Evolutionary conservation across 345 rosid genomes (phyloP), one percentile per base, ranked within the genome.

Genomic region (Clausena lansium): DNA sequence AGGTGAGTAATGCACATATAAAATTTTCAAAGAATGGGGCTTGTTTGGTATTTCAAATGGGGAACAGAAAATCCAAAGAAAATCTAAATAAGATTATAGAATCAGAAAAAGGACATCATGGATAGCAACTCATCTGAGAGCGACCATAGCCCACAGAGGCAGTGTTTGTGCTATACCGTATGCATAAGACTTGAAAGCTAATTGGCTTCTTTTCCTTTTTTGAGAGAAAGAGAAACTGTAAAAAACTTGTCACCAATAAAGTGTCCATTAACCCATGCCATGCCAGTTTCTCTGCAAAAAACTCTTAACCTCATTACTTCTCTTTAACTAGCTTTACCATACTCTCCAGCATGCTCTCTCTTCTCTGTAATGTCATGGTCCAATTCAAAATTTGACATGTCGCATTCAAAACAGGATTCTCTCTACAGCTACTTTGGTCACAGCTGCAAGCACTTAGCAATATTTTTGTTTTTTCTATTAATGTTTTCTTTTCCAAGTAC

Each of bases 101-200:
- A 79, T 76, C 86, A 84, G 76, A 60, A 61, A 83, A 81, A 80
- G 82, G 76, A 70, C 66, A 59, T 61, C 45, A 50, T 55, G 65
- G 88, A 81, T 70, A 47, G 86, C 41, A 74, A 83, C 86, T 76
- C 55, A 67, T 65, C 77, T 66, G 84, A 79, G 77, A 70, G 81
- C 59, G 79, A 83, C 85, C 66, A 36, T 38, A 71, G 73, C 14
- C 14, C 10, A 17, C 70, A 65, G 70, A 24, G 39, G 47, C 71
- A 59, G 54, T 76, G 41, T 80, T 61, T 77, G 67, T 78, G 80
- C 68, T 45, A 27, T 28, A 33, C 66, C 62, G 66, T 41, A 70
- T 80, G 76, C 72, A 60, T 71, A 70, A 60, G 78, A 74, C 73
- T 79, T 77, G 50, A 76, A 78, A 67, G 74, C 10, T 36, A 22